A percentile compares a stretch with the other conserved stretches of the same genome.
Evolutionary conservation across 164 flowering plant genomes (phyloP).

Genomic region (Euptelea pleiosperma): DNA sequence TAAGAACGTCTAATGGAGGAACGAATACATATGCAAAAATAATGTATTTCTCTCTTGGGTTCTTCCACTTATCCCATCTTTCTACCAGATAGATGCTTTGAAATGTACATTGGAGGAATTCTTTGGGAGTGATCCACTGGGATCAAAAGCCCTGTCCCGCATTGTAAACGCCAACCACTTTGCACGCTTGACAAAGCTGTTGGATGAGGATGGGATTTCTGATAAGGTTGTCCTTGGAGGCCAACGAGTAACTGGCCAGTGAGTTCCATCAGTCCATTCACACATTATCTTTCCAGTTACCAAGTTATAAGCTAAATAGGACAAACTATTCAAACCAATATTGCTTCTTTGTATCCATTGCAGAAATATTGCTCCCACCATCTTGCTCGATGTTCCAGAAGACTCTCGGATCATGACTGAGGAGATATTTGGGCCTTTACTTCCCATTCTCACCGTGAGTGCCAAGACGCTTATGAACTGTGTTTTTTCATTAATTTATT

Average conservation of each 20-base stretch:
- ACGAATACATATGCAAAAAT: not conserved
- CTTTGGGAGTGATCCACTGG: slow-evolving; percentile 68
- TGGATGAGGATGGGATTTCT: slow-evolving; percentile 78
- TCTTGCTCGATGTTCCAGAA: slow-evolving; percentile 76
- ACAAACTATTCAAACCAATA: not conserved
- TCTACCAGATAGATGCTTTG: slow-evolving; percentile 56
- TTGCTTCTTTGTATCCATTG: slow-evolving; percentile 8
- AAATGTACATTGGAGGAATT: slow-evolving; percentile 52
- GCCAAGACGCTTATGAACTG: not conserved
- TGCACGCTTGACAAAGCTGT: slow-evolving; percentile 55
- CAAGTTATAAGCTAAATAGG: not conserved
- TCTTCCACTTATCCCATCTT: slow-evolving; percentile 6
- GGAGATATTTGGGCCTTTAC: slow-evolving; percentile 94
- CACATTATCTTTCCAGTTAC: not conserved
- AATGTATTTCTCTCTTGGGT: slow-evolving; percentile 5
- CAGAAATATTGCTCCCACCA: slow-evolving; percentile 85
- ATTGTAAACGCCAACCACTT: slow-evolving; percentile 72
- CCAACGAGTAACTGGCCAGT: slow-evolving; percentile 58
- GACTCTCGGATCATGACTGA: slow-evolving; percentile 86
- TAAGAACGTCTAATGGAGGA: slow-evolving; percentile 18
- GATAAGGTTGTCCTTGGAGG: slow-evolving; percentile 78
- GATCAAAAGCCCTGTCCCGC: slow-evolving; percentile 74
- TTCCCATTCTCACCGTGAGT: slow-evolving; percentile 77
- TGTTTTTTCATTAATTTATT: not conserved
- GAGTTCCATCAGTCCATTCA: slow-evolving; percentile 26